A percentile compares a stretch with the other conserved stretches of the same genome.
These are phyloP conservation scores for Hyphopichia wangnamkhiaoensis DNA, from an alignment of 1,139 yeast genomes.

Conservation along the genomic window DNA sequence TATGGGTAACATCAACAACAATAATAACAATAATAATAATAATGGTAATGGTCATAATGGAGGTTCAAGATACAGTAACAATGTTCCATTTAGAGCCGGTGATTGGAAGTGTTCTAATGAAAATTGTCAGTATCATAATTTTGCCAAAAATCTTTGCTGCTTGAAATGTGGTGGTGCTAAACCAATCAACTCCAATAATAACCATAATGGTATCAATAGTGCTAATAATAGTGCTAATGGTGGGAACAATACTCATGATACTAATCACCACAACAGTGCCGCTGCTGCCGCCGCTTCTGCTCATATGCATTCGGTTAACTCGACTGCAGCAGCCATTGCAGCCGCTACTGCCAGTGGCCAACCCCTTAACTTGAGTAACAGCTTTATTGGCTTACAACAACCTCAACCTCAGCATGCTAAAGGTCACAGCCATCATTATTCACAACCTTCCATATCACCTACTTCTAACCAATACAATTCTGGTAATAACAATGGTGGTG, in stretches of 20 bases:
- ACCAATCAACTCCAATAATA: conserved; percentile 42
- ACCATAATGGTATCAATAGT: conserved; percentile 13
- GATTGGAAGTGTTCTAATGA: conserved; percentile 91
- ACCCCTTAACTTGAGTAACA: conserved; percentile 38
- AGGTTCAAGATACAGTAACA: conserved; percentile 20
- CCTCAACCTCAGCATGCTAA: conserved; percentile 28
- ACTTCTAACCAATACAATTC: conserved; percentile 4
- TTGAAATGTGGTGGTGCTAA: conserved; percentile 85
- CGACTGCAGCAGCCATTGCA: conserved; percentile 53
- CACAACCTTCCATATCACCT: conserved; percentile 1
- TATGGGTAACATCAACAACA: too few relatives aligned
- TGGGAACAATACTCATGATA: not conserved
- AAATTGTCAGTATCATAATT: conserved; percentile 83
- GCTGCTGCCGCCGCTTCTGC: not conserved
- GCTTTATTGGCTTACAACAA: conserved; percentile 29
- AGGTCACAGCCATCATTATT: conserved; percentile 1
- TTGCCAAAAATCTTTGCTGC: conserved; percentile 87
- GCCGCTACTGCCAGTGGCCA: conserved; percentile 58
- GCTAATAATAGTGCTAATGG: conserved; percentile 5
- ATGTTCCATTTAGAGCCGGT: conserved; percentile 93
- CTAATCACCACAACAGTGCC: not conserved
- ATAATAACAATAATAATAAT: conserved; percentile 13
- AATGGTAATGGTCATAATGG: conserved; percentile 11
- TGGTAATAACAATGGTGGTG: conserved; percentile 4
- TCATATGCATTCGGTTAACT: conserved; percentile 37